These are phyloP conservation scores for Raffaelea albimanens DNA, from an alignment of 2,329 filamentous ascomycete genomes.

Conservation along the genomic window DNA sequence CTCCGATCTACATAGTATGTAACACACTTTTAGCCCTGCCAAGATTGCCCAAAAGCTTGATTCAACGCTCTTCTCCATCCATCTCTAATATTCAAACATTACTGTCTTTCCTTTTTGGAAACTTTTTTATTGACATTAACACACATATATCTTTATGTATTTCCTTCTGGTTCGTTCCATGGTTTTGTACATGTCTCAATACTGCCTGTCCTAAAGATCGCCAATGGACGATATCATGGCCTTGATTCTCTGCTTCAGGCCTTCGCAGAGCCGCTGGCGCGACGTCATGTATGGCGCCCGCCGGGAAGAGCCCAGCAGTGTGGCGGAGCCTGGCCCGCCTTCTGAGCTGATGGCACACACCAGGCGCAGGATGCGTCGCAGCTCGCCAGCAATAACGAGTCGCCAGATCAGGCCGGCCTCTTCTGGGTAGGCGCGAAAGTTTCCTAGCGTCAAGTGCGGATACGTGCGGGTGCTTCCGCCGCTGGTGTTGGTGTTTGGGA, in stretches of 20 bases:
- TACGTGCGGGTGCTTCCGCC: neutral
- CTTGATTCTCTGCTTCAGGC: neutral
- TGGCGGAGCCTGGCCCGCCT: slow-evolving; percentile 21
- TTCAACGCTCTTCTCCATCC: neutral
- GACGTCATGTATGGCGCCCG: slow-evolving; percentile 20
- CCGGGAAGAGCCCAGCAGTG: slow-evolving; percentile 32
- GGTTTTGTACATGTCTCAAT: neutral
- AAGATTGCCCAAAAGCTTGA: neutral
- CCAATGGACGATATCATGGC: neutral
- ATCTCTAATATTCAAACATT: too few relatives aligned
- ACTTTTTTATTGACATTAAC: neutral
- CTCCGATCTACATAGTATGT: neutral
- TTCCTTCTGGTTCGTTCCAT: neutral
- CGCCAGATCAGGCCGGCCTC: neutral
- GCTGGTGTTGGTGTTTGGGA: neutral
- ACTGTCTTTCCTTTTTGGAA: neutral
- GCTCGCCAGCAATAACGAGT: neutral
- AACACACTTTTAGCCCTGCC: neutral
- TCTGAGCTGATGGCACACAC: neutral
- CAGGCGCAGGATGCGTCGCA: neutral
- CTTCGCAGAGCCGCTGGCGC: neutral
- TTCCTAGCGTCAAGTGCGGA: neutral
- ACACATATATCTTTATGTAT: neutral
- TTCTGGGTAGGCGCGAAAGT: neutral
- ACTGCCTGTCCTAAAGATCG: neutral